Percentiles rank a stretch among this genome's conserved stretches.
Evolutionary conservation across 495 filamentous ascomycete genomes (phyloP).

Genomic region (Penicillium pulvis): DNA sequence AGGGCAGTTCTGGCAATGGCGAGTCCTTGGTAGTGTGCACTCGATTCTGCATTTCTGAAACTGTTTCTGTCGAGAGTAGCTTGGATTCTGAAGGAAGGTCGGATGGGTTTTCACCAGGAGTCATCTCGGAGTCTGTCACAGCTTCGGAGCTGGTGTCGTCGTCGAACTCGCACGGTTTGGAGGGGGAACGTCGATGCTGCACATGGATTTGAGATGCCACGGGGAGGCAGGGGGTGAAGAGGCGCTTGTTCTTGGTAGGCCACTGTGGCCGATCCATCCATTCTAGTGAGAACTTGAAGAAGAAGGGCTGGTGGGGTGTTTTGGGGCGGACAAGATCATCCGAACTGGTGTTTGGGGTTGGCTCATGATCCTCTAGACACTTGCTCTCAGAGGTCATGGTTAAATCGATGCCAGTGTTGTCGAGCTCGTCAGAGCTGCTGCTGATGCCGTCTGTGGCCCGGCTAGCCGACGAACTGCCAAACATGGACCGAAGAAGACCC

Average conservation of each 20-base stretch:
- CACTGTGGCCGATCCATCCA: slow-evolving; percentile 63
- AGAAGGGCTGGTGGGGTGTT: slow-evolving; percentile 59
- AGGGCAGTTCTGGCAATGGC: slow-evolving; percentile 25
- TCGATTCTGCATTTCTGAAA: slow-evolving; percentile 12
- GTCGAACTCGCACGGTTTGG: slow-evolving; percentile 30
- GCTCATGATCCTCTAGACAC: slow-evolving; percentile 33
- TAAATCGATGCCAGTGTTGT: slow-evolving; percentile 31
- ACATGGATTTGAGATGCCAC: slow-evolving; percentile 59
- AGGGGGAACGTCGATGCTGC: slow-evolving; percentile 35
- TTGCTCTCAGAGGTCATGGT: slow-evolving; percentile 29
- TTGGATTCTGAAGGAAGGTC: neutral
- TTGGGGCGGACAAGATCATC: slow-evolving; percentile 38
- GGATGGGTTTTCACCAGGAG: slow-evolving; percentile 2
- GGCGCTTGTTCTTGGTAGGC: slow-evolving; percentile 56
- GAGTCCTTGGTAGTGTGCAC: slow-evolving; percentile 26
- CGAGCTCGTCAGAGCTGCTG: slow-evolving; percentile 45
- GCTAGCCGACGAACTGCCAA: slow-evolving; percentile 38
- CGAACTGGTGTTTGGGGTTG: slow-evolving; percentile 22
- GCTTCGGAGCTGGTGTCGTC: slow-evolving; percentile 23
- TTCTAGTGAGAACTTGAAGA: slow-evolving; percentile 80
- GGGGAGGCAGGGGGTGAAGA: slow-evolving; percentile 77
- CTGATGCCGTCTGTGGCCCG: slow-evolving; percentile 32
- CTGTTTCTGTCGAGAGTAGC: slow-evolving; percentile 1
- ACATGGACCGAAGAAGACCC: slow-evolving; percentile 71
- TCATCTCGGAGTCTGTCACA: neutral